phyloP scores from a whole-genome alignment of 2,329 filamentous ascomycete genomes.

The Fusarium sp. region DNA sequence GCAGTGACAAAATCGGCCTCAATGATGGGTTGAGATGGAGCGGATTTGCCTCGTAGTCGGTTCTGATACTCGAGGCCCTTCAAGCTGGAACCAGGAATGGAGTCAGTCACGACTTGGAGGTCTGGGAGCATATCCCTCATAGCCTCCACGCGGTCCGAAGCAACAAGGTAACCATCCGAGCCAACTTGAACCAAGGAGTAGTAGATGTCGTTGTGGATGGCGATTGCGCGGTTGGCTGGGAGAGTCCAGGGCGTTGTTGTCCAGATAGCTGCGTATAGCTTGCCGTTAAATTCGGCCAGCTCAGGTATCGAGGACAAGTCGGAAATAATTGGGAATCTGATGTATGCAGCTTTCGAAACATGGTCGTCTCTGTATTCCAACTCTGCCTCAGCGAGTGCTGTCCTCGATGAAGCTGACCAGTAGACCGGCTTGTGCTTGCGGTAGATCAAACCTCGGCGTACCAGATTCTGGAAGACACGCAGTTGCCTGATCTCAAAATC shows the following conservation, averaged over 20 bases:
- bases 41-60: conserved; percentile 70
- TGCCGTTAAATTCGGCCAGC: conserved; percentile 56
- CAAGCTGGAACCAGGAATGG: conserved; percentile 74
- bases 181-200: conserved; percentile 75
- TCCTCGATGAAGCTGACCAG: conserved; percentile 84
- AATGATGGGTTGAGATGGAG: conserved; percentile 75
- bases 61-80: conserved; percentile 76
- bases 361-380: conserved; percentile 85
- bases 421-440: conserved; percentile 85
- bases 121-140: conserved; percentile 63
- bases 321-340: conserved; percentile 78
- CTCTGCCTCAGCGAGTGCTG: conserved; percentile 85
- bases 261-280: conserved; percentile 89
- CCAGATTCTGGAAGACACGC: conserved; percentile 79
- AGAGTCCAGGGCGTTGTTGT: conserved; percentile 98
- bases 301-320: conserved; percentile 49
- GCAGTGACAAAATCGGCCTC: conserved; percentile 90
- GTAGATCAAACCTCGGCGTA: conserved; percentile 78
- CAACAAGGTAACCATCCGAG: conserved; percentile 74
- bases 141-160: conserved; percentile 74
- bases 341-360: conserved; percentile 77
- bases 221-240: conserved; percentile 91
- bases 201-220: conserved; percentile 77
- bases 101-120: conserved; percentile 64
- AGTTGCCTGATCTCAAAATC: conserved; percentile 81